A percentile compares a stretch with the other conserved stretches of the same genome.
Conservation (phyloP, 352 stramenopile genomes). For the Phytophthora melonis region DNA sequence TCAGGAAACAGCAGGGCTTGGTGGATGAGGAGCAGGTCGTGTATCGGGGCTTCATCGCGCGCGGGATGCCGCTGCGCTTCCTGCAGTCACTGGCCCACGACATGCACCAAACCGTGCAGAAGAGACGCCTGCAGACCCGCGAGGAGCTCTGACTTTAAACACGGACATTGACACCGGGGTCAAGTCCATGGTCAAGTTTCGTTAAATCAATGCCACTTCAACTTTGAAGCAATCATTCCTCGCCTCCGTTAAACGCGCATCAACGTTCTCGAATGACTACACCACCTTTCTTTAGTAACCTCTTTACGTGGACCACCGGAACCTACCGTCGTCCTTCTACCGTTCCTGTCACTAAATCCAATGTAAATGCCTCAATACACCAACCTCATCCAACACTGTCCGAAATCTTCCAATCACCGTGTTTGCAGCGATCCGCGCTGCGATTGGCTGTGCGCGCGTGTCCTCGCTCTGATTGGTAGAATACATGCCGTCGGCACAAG, state of each 20-base stretch:
- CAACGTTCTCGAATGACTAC: conserved; percentile 6
- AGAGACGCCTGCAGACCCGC: conserved; percentile 33
- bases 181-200: conserved; percentile 1
- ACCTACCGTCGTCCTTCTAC: background rate
- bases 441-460: conserved; percentile 35
- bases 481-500: conserved; percentile 9
- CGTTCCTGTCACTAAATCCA: background rate
- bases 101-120: conserved; percentile 58
- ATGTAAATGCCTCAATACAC: background rate
- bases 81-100: conserved; percentile 52
- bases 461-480: conserved; percentile 38
- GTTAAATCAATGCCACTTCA: conserved; percentile 22
- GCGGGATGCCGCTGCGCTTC: conserved; percentile 61
- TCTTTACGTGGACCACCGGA: conserved; percentile 15
- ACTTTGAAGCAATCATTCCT: conserved; percentile 26
- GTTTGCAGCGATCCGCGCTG: background rate
- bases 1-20: conserved; percentile 59
- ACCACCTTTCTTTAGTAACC: conserved; percentile 7
- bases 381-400: background rate
- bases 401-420: conserved; percentile 31
- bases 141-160: conserved; percentile 38
- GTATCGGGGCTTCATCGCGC: conserved; percentile 62
- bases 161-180: background rate
- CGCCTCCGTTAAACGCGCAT: background rate
- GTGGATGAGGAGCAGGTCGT: conserved; percentile 54